Base-by-base conservation (phyloP, 371 early-diverging fungal species). In the Blakeslea trispora region DNA sequence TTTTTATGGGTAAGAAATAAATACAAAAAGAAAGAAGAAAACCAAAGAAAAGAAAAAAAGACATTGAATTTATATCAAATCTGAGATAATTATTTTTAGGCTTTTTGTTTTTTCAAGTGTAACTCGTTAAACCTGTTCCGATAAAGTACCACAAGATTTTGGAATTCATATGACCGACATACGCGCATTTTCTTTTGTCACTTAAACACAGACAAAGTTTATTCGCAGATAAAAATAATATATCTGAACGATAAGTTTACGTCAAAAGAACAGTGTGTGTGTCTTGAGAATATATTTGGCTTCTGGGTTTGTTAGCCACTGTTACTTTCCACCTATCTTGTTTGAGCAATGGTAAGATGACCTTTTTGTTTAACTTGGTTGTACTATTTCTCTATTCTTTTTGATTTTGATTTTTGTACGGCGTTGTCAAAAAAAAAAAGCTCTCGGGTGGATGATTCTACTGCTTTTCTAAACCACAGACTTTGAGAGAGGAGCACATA, bases 341-440 rank as follows among this genome's bases (percentile, higher is more conserved):
- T n/a, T n/a, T n/a, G n/a, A n/a, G n/a, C n/a, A 50, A 57, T 42
- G 57, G 49, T 22, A 50, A 41, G 44, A 57, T 57, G 57, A 57
- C 50, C 35, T 35, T 37, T 39, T 13, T 19, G 22, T 10, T 50
- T 21, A n/a, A n/a, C n/a, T n/a, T n/a, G n/a, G n/a, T n/a, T n/a
- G n/a, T n/a, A n/a, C n/a, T n/a, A n/a, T n/a, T n/a, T n/a, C n/a
- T n/a, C n/a, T n/a, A n/a, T n/a, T n/a, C n/a, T n/a, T n/a, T n/a
- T n/a, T n/a, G n/a, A n/a, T 21, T 13, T 32, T 23, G 10, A 40
- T 11, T 14, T 14, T 51, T 15, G n/a, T 24, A 39, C 1, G 40
- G 18, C 10, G 42, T 41, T 51, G 31, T 41, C 42, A 51, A 51
- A 21, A 32, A 32, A 19, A 49, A 17, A 49, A 35, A 28, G 28